Conservation (phyloP, 371 early-diverging fungal genomes). For the Blastocladiella emersonii region DNA sequence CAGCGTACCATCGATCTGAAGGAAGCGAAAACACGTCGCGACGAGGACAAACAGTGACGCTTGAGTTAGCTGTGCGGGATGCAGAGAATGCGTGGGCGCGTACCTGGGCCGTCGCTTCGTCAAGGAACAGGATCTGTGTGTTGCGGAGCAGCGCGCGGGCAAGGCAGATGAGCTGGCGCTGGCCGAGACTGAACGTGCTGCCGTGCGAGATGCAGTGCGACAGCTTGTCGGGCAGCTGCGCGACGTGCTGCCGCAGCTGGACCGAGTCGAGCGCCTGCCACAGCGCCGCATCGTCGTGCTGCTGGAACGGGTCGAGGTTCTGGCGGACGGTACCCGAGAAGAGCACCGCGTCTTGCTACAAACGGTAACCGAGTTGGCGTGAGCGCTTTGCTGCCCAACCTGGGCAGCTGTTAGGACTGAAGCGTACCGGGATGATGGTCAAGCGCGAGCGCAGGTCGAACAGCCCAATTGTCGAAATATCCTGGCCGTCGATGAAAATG, state of each 20-base stretch:
- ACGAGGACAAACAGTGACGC: neutral
- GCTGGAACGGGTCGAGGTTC: conserved; percentile 73
- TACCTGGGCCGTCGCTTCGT: conserved; percentile 36
- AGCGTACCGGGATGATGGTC: conserved; percentile 64
- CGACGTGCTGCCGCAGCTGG: conserved; percentile 48
- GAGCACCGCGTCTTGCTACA: conserved; percentile 73
- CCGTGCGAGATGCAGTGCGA: neutral
- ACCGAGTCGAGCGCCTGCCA: conserved; percentile 70
- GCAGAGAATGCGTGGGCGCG: no score
- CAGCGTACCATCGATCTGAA: neutral
- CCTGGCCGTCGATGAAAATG: conserved; percentile 68
- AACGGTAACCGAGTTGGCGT: no score
- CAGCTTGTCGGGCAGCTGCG: conserved; percentile 46
- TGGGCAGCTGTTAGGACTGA: no score
- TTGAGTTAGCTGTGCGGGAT: conserved; percentile 14
- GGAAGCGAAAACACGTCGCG: neutral
- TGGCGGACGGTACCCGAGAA: conserved; percentile 71
- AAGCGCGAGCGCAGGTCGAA: conserved; percentile 59
- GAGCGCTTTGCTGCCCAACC: no score
- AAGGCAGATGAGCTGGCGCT: conserved; percentile 35
- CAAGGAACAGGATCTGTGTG: conserved; percentile 29
- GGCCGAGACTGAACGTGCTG: conserved; percentile 11
- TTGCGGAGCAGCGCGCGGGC: conserved; percentile 28
- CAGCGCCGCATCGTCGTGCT: conserved; percentile 55
- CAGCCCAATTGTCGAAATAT: conserved; percentile 62